Evolutionary conservation across 1,284 basidiomycete species (phyloP).

Genomic region (Melampsora occidentalis): DNA sequence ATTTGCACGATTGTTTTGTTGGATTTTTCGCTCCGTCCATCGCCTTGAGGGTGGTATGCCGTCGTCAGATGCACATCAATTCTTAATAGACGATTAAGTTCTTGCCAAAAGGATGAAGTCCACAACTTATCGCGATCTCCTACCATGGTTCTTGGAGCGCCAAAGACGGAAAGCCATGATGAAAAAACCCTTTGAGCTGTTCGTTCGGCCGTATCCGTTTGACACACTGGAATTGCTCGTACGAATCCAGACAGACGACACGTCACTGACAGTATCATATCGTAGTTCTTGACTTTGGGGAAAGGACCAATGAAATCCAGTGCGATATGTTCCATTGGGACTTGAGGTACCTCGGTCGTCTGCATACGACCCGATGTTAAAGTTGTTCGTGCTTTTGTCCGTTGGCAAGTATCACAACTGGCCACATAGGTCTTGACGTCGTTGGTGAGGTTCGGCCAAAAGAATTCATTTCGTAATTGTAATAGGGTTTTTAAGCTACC

Average conservation of each 20-base stretch:
- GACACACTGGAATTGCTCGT: not conserved
- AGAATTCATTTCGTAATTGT: slow-evolving; percentile 51
- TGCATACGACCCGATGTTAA: slow-evolving; percentile 21
- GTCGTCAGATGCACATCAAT: not conserved
- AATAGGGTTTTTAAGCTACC: slow-evolving; percentile 55
- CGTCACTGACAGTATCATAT: not conserved
- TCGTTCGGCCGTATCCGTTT: not conserved
- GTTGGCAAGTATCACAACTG: slow-evolving; percentile 44
- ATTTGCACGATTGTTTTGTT: slow-evolving; percentile 53
- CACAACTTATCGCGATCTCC: slow-evolving; percentile 50
- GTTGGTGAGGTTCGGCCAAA: slow-evolving; percentile 57
- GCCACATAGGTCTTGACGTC: not conserved
- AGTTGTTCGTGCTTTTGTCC: slow-evolving; percentile 40
- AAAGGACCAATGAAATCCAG: slow-evolving; percentile 15
- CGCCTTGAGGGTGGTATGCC: no score
- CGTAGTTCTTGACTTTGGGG: not conserved
- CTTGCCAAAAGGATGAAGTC: slow-evolving; percentile 49
- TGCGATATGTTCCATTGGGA: slow-evolving; percentile 41
- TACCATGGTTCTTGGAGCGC: slow-evolving; percentile 48
- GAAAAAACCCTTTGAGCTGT: not conserved
- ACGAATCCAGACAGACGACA: not conserved
- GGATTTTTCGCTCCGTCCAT: slow-evolving; percentile 43
- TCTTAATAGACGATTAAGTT: slow-evolving; percentile 21
- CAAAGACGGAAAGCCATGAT: slow-evolving; percentile 6
- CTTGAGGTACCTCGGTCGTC: slow-evolving; percentile 9